Base-by-base conservation (phyloP, 805 yeast genomes). In the Lipomyces spencermartinsiae region DNA sequence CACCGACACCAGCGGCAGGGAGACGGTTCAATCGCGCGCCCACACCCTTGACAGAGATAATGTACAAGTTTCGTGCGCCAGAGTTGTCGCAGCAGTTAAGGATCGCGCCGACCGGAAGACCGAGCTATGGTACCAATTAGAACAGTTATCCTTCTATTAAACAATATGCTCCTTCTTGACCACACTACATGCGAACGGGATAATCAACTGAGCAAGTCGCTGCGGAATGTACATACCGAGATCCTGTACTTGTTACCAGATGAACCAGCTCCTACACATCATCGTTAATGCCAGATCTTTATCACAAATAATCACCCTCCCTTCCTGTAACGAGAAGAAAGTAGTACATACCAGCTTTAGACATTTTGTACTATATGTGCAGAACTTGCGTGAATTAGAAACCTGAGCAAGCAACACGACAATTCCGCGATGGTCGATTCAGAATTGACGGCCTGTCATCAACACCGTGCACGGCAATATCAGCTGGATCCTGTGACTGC, bases 11-110 rank as follows among this genome's bases (percentile, higher is more conserved):
- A 79, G 98, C 99, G 81, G 99, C 99, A 84, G 99, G 99, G 80
- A 95, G 90, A 90, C 99, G 95, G 94, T 94, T 96, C 83, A 95
- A 90, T 90, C 98, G 93, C 79, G 99, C 98, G 89, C 99, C 99
- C 83, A 87, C 84, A 82, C 98, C 98, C 88, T 94, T 95, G 82
- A 95, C 99, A 87, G 99, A 94, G 82, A 95, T 85, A 87, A 95
- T 89, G 90, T 93, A 92, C 81, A 95, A 90, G 92, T 93, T 94
- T 89, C 98, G 93, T 81, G 99, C 99, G 89, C 99, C 99, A 80
- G 96, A 87, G 97, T 95, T 95, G 85, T 95, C 99, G 86, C 96
- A 93, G 88, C 99, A 95, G 93, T 96, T 96, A 87, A 95, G 90
- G 84, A 95, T 92, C 85, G 99, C 99, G 85, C 98, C 99, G 79